phyloP scores from a whole-genome alignment of 352 stramenopile species.

The Aphanomyces cochlioides region DNA sequence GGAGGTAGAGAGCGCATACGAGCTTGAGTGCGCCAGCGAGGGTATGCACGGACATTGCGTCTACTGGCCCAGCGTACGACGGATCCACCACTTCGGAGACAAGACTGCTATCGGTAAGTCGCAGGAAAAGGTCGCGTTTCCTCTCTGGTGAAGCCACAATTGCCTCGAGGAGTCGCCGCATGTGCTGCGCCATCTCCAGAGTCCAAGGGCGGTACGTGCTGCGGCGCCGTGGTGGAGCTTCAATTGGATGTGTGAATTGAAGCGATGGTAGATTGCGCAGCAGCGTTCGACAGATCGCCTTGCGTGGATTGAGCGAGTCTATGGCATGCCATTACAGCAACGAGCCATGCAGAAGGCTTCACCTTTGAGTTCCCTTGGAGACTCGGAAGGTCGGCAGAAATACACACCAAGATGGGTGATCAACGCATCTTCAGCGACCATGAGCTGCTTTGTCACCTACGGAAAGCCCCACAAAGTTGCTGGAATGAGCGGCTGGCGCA shows the following conservation, averaged over 20 bases:
- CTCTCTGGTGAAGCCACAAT: not conserved
- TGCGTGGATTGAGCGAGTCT: not conserved
- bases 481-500: not conserved
- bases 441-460: constrained; percentile 18
- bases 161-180: not conserved
- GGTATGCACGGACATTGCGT: not conserved
- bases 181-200: not conserved
- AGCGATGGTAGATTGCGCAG: not conserved
- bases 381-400: not conserved
- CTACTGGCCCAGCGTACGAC: not conserved
- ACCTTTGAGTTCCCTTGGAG: not conserved
- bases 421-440: constrained; percentile 9
- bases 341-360: not conserved
- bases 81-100: not conserved
- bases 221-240: not conserved
- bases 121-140: constrained; percentile 21
- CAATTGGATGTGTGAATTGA: not conserved
- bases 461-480: not conserved
- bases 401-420: constrained; percentile 22
- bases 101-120: not conserved
- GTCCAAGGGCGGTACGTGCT: constrained; percentile 9
- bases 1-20: not conserved
- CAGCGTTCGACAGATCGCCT: not conserved
- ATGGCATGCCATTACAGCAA: not conserved
- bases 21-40: constrained; percentile 14